These are phyloP conservation scores for Dryadomyces quercivorus DNA, from an alignment of 2,329 filamentous ascomycete species.

Conservation along the genomic window DNA sequence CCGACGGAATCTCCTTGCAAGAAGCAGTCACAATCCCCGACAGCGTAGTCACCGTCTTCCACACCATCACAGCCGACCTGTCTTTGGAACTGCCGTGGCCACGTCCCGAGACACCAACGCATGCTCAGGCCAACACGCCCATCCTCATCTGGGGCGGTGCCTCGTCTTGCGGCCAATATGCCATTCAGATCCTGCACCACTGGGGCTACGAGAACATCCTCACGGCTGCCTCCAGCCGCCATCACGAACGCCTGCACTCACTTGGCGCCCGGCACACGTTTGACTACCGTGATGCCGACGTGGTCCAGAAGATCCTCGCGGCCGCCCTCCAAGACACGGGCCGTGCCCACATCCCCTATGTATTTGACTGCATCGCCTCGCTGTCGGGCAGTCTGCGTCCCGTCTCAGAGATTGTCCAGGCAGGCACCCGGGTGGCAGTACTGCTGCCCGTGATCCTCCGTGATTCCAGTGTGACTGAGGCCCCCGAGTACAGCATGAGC, in stretches of 20 bases:
- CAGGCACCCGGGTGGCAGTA: background rate
- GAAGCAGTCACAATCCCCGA: background rate
- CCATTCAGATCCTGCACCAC: background rate
- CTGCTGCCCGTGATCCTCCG: background rate
- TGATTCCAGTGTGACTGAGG: background rate
- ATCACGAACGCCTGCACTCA: background rate
- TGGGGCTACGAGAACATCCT: background rate
- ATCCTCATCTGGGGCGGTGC: background rate
- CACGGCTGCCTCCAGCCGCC: background rate
- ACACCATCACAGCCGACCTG: background rate
- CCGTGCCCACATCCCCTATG: background rate
- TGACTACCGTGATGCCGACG: background rate
- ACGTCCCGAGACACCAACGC: background rate
- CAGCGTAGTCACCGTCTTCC: background rate
- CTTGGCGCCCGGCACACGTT: background rate
- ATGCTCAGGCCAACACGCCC: background rate
- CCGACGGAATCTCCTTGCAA: background rate
- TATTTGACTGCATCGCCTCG: background rate
- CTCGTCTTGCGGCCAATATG: background rate
- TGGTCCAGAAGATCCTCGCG: background rate
- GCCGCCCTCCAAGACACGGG: background rate
- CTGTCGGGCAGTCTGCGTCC: background rate
- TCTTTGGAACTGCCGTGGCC: background rate
- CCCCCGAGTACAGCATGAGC: background rate
- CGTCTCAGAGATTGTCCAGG: background rate